Percentiles rank a stretch among this genome's conserved stretches.
phyloP scores from a whole-genome alignment of 2,329 filamentous ascomycete genomes.

The Dactylellina sp. region DNA sequence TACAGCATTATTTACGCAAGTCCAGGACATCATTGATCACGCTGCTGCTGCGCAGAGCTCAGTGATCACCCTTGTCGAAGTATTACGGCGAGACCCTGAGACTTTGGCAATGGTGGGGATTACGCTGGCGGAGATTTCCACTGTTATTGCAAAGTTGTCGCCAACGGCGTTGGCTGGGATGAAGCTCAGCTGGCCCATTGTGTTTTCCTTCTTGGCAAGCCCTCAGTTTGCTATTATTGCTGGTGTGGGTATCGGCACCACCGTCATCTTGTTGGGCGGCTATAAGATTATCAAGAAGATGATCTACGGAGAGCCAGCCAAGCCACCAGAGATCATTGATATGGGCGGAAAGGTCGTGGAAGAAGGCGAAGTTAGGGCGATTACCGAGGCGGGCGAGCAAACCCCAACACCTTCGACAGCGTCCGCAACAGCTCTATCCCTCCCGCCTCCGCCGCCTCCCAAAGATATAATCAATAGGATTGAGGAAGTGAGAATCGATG shows the following conservation, averaged over 20 bases:
- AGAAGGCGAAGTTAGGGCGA: conserved; percentile 41
- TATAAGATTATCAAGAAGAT: conserved; percentile 98
- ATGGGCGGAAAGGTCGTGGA: conserved; percentile 53
- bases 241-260: conserved; percentile 89
- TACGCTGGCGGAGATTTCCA: conserved; percentile 89
- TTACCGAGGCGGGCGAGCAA: conserved; percentile 34
- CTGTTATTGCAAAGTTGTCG: conserved; percentile 82
- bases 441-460: conserved; percentile 1
- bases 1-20: conserved; percentile 58
- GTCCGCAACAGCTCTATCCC: not conserved
- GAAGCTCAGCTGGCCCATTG: conserved; percentile 83
- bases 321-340: conserved; percentile 51
- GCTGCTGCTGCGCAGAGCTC: conserved; percentile 65
- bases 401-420: conserved; percentile 6
- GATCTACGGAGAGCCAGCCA: conserved; percentile 56
- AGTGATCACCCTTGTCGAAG: conserved; percentile 82
- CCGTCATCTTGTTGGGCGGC: conserved; percentile 92
- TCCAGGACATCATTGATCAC: conserved; percentile 60
- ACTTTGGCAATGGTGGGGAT: conserved; percentile 93
- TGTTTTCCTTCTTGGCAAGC: conserved; percentile 85
- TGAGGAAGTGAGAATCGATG: conserved; percentile 44
- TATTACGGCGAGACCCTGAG: conserved; percentile 84
- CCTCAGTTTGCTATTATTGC: conserved; percentile 96
- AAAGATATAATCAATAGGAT: conserved; percentile 9
- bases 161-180: conserved; percentile 80